phyloP scores from a whole-genome alignment of 306 rosid genomes.

The Crataegus laevigata region DNA sequence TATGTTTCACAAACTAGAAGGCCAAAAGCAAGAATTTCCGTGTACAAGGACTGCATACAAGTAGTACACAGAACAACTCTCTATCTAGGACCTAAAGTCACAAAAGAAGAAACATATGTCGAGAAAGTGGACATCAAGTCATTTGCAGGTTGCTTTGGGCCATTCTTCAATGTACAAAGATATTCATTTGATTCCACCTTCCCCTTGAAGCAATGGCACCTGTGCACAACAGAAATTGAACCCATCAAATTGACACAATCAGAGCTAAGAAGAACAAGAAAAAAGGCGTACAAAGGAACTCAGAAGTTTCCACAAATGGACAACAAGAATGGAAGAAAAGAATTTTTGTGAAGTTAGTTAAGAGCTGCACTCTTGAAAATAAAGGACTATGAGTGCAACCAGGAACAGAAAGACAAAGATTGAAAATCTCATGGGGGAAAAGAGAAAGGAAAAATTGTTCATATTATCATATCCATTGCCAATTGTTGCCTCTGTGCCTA shows the following conservation, averaged over 20 bases:
- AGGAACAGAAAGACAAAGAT: not conserved
- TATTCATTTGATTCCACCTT: slow-evolving; percentile 67
- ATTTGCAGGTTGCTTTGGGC: slow-evolving; percentile 41
- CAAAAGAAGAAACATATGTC: slow-evolving; percentile 15
- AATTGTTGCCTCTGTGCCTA: not conserved
- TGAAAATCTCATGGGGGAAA: not conserved
- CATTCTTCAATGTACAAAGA: slow-evolving; percentile 78
- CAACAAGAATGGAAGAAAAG: not conserved
- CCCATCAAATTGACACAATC: slow-evolving; percentile 74
- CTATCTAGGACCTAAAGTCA: slow-evolving; percentile 34
- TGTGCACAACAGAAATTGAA: slow-evolving; percentile 66
- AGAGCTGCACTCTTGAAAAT: not conserved
- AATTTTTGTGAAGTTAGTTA: not conserved
- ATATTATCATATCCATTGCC: not conserved
- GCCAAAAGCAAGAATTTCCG: slow-evolving; percentile 9
- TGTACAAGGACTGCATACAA: slow-evolving; percentile 32
- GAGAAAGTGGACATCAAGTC: slow-evolving; percentile 34
- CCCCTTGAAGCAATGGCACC: slow-evolving; percentile 74
- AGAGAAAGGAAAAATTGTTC: no score
- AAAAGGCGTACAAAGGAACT: slow-evolving; percentile 8
- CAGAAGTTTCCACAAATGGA: not conserved
- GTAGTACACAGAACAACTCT: slow-evolving; percentile 20
- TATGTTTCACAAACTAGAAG: slow-evolving; percentile 14
- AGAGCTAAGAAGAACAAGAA: slow-evolving; percentile 26
- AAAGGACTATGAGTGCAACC: not conserved